Evolutionary conservation across 2,329 filamentous ascomycete genomes (phyloP).

Genomic region (Aspergillus terreus): DNA sequence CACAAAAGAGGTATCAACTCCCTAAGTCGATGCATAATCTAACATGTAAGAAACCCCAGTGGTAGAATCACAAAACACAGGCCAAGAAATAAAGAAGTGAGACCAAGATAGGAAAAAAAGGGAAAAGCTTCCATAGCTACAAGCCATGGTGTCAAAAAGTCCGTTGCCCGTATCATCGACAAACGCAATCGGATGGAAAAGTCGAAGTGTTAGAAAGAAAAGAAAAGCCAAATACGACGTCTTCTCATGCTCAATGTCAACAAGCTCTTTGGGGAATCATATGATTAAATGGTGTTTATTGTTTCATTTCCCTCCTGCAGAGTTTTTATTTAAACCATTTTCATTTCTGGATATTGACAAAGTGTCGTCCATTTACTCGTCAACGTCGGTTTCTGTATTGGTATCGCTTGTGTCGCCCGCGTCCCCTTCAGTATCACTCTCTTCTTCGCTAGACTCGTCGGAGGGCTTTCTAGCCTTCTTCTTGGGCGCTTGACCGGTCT

Average conservation of each 20-base stretch:
- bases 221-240: not conserved
- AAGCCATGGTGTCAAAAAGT: not conserved
- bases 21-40: slow-evolving; percentile 16
- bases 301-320: not conserved
- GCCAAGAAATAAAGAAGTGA: not conserved
- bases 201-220: not conserved
- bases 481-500: slow-evolving; percentile 61
- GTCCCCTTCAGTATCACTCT: slow-evolving; percentile 63
- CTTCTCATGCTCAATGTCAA: not conserved
- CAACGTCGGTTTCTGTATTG: slow-evolving; percentile 73
- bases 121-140: not conserved
- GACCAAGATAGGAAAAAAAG: not conserved
- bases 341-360: not conserved
- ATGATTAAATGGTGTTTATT: not conserved
- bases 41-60: slow-evolving; percentile 7
- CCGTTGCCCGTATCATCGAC: too few relatives aligned
- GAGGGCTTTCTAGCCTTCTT: slow-evolving; percentile 53
- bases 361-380: slow-evolving; percentile 48
- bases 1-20: slow-evolving; percentile 11
- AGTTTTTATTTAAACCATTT: not conserved
- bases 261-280: not conserved
- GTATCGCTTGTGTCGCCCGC: slow-evolving; percentile 55
- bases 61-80: not conserved
- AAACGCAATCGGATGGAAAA: not conserved
- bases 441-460: slow-evolving; percentile 61